Base-by-base conservation (phyloP, 2,329 filamentous ascomycete species). In the Botryosphaeria dothidea region DNA sequence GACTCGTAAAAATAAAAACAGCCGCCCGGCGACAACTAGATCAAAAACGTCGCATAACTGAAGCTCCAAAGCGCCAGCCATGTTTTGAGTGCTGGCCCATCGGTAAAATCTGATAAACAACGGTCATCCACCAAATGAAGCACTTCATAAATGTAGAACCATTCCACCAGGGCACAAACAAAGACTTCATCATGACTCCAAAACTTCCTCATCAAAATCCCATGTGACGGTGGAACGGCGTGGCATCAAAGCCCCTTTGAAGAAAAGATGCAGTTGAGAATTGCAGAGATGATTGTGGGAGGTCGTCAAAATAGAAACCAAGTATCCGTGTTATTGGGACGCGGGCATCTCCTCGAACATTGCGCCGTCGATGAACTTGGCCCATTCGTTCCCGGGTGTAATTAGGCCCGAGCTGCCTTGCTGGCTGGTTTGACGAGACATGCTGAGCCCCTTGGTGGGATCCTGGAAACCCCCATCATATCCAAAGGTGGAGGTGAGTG, bases 301-400 rank as follows among this genome's bases (percentile, higher is more conserved):
- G 19, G 4, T n/a, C n/a, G 19, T 13, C 19, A 3, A 8, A 43
- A 6, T 27, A n/a, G 5, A 21, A 34, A 5, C 3, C 7, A 36
- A 2, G 34, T n/a, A 8, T 17, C 21, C 8, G 49, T 29, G 23
- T 62, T 54, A 63, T 54, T 65, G 63, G 21, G 63, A 65, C 17
- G 62, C n/a, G 45, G 54, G 54, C 45, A 60, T 38, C 54, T 65
- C 63, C 19, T 67, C 66, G 15, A 65, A 67, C 49, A 66, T 57
- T 29, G 68, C 69, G 23, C 66, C 69, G 27, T 73, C 68, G n/a
- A 73, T 67, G n/a, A 73, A 67, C 49, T 64, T 70, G n/a, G 67
- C 51, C 71, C 71, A 73, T n/a, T 73, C 71, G 34, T 51, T 51
- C 11, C 67, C 65, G 45, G 70, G 71, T 0, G 68, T 71, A 9